phyloP scores from a whole-genome alignment of 1,139 yeast species.

The Yamadazyma diospyri region DNA sequence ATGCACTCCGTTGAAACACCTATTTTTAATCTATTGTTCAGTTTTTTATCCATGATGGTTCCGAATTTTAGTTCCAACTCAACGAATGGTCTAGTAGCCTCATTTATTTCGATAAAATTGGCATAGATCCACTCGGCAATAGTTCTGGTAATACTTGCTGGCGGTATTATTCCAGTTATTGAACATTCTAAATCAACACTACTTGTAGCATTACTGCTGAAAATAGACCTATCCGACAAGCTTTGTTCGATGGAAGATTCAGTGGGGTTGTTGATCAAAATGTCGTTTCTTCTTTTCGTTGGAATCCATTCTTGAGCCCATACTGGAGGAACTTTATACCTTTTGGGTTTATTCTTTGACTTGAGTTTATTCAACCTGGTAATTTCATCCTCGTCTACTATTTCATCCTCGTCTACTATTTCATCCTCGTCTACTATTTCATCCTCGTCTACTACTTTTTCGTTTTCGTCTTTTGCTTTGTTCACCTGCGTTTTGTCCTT shows the following conservation, averaged over 20 bases:
- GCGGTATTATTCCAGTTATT: conserved; percentile 72
- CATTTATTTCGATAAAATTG: conserved; percentile 61
- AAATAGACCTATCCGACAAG: conserved; percentile 29
- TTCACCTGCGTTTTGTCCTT: not conserved
- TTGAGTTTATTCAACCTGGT: conserved; percentile 18
- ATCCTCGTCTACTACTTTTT: not conserved
- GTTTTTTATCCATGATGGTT: conserved; percentile 61
- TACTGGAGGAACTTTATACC: conserved; percentile 66
- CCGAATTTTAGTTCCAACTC: conserved; percentile 88
- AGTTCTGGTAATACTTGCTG: conserved; percentile 76
- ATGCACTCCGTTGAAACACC: conserved; percentile 79
- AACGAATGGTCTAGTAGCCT: conserved; percentile 55
- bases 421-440: conserved; percentile 7
- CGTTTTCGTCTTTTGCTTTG: not conserved
- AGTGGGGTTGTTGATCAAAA: conserved; percentile 1
- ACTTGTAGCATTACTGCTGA: conserved; percentile 31
- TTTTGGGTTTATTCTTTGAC: conserved; percentile 48
- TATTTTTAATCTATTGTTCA: conserved; percentile 61
- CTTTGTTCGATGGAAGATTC: not conserved
- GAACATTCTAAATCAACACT: conserved; percentile 52
- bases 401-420: not conserved
- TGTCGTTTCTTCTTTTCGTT: conserved; percentile 9
- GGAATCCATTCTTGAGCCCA: conserved; percentile 83
- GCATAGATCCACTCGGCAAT: conserved; percentile 91
- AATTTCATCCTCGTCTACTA: conserved; percentile 19